Evolutionary conservation across 768 basidiomycete species (phyloP).

Genomic region (Auriculariales sp.): DNA sequence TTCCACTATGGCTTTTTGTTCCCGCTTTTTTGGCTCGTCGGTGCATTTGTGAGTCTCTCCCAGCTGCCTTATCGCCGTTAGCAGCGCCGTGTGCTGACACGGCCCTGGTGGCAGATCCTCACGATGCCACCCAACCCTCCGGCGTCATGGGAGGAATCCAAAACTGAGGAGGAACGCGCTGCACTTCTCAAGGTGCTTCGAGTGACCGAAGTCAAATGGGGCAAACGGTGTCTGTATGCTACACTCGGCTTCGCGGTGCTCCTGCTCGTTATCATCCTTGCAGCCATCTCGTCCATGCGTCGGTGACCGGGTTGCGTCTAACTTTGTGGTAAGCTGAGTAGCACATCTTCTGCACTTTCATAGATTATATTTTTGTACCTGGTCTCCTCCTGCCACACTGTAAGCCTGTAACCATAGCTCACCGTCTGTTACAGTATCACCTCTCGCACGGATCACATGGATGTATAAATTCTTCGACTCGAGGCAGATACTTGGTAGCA

Average conservation of each 20-base stretch:
- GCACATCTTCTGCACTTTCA: too few species aligned
- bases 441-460: too few species aligned
- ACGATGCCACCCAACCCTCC: constrained; percentile 26
- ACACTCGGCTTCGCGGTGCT: constrained; percentile 9
- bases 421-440: too few species aligned
- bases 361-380: too few species aligned
- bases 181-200: constrained; percentile 19
- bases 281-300: too few species aligned
- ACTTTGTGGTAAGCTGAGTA: too few species aligned
- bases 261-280: constrained; percentile 5
- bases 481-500: too few species aligned
- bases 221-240: constrained; percentile 20
- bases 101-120: constrained; percentile 18
- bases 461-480: too few species aligned
- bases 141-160: constrained; percentile 19
- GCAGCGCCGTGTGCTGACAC: not conserved
- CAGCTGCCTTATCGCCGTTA: constrained; percentile 1
- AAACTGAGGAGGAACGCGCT: constrained; percentile 21
- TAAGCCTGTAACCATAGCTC: too few species aligned
- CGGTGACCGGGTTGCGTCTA: too few species aligned
- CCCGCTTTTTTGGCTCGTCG: constrained; percentile 34
- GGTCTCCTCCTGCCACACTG: too few species aligned
- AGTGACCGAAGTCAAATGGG: constrained; percentile 27
- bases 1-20: constrained; percentile 38
- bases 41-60: constrained; percentile 17